Conservation (phyloP, 352 stramenopile species). For the Globisporangium lucens region DNA sequence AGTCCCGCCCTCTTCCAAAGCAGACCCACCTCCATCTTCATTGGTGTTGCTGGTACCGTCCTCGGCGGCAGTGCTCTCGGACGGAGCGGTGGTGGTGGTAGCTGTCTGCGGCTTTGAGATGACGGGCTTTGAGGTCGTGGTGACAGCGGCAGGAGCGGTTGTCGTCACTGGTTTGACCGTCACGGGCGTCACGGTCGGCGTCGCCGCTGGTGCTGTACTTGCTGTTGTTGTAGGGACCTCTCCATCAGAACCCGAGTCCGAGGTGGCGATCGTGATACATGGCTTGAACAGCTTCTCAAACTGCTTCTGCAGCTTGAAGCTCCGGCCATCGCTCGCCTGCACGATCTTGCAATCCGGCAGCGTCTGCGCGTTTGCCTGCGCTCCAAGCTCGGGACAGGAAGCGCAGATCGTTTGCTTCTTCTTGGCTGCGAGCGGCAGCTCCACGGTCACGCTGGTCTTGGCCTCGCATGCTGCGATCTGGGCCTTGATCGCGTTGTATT, state of each 20-base stretch:
- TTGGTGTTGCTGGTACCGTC: too few relatives aligned
- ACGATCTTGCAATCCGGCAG: conserved; percentile 1
- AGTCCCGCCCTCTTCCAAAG: background rate
- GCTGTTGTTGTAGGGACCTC: background rate
- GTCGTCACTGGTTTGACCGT: background rate
- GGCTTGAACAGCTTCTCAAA: conserved; percentile 1
- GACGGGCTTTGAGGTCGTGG: background rate
- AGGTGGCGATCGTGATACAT: background rate
- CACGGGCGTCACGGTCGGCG: background rate
- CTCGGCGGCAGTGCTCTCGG: background rate
- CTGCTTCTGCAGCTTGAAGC: conserved; percentile 1
- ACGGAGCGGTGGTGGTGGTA: background rate
- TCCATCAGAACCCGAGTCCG: background rate
- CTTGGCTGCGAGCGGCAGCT: background rate
- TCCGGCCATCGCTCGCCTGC: background rate
- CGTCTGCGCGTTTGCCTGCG: background rate
- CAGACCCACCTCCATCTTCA: background rate
- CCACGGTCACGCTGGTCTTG: background rate
- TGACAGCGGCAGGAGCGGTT: too few relatives aligned
- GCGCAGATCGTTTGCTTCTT: background rate
- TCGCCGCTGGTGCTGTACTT: background rate
- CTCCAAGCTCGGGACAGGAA: background rate
- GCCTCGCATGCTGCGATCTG: background rate
- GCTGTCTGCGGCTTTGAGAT: background rate
- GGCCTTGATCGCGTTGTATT: background rate